phyloP scores from a whole-genome alignment of 306 rosid species.

The Echinosophora koreensis region DNA sequence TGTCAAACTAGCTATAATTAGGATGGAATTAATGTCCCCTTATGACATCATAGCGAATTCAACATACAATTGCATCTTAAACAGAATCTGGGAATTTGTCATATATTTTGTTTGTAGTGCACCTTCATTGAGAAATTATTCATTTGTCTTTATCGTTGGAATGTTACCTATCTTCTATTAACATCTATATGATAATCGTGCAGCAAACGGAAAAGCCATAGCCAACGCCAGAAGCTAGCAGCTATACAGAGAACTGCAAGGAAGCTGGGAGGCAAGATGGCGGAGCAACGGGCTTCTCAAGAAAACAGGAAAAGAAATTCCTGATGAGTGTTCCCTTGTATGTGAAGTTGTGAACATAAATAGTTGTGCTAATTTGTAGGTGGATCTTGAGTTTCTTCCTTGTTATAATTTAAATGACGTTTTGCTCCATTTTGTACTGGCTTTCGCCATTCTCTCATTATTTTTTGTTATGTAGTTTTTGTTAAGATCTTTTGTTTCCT shows the following conservation, averaged over 20 bases:
- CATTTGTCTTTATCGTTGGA: conserved; percentile 22
- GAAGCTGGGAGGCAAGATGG: conserved; percentile 71
- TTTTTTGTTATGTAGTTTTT: neutral
- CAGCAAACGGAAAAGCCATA: conserved; percentile 58
- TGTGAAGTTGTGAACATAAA: conserved; percentile 47
- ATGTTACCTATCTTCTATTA: conserved; percentile 13
- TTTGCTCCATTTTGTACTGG: conserved; percentile 9
- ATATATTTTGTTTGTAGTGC: neutral
- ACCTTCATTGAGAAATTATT: conserved; percentile 26
- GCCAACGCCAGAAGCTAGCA: conserved; percentile 68
- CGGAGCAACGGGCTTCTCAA: conserved; percentile 51
- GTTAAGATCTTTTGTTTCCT: conserved; percentile 13
- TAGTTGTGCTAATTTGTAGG: conserved; percentile 47
- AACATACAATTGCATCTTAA: neutral
- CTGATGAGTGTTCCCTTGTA: conserved; percentile 59
- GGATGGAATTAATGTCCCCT: neutral
- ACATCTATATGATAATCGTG: conserved; percentile 13
- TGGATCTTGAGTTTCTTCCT: conserved; percentile 21
- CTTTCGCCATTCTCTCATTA: neutral
- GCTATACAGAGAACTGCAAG: conserved; percentile 71
- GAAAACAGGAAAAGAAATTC: conserved; percentile 60
- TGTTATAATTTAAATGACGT: conserved; percentile 34
- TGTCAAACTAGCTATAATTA: neutral
- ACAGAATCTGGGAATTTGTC: conserved; percentile 1
- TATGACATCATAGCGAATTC: conserved; percentile 17